Conservation (phyloP, 257 asterid genomes). For the Primulina tabacum region DNA sequence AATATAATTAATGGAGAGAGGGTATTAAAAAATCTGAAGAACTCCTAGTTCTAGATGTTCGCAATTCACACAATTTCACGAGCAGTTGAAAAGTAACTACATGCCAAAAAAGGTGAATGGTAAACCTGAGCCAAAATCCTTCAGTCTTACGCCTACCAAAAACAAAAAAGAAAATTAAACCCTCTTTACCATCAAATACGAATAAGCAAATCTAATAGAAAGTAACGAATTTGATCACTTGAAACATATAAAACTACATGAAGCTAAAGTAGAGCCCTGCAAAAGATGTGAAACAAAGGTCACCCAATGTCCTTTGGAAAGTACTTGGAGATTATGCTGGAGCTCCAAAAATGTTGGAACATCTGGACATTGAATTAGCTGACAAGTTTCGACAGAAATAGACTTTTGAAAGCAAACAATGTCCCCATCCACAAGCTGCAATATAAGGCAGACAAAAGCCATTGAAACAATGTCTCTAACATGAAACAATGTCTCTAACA, state of each 20-base stretch:
- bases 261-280: background rate
- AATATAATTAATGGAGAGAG: background rate
- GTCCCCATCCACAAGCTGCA: slow-evolving; percentile 58
- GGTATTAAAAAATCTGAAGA: background rate
- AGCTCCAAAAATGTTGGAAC: slow-evolving; percentile 49
- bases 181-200: slow-evolving; percentile 4
- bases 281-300: slow-evolving; percentile 15
- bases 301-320: slow-evolving; percentile 17
- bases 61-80: slow-evolving; percentile 8
- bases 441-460: slow-evolving; percentile 19
- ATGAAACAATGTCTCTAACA: background rate
- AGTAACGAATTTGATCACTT: slow-evolving; percentile 7
- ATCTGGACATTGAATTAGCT: slow-evolving; percentile 38
- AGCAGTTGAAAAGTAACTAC: slow-evolving; percentile 8
- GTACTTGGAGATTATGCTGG: slow-evolving; percentile 51
- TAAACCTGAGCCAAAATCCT: background rate
- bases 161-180: background rate
- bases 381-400: slow-evolving; percentile 32
- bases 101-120: slow-evolving; percentile 2
- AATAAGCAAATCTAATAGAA: slow-evolving; percentile 15
- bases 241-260: slow-evolving; percentile 3
- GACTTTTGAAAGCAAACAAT: slow-evolving; percentile 52
- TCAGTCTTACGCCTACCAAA: slow-evolving; percentile 4
- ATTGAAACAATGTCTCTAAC: background rate
- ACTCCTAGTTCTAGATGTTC: background rate